Base-by-base conservation (phyloP, 371 early-diverging fungal genomes). In the Apophysomyces ossiformis region DNA sequence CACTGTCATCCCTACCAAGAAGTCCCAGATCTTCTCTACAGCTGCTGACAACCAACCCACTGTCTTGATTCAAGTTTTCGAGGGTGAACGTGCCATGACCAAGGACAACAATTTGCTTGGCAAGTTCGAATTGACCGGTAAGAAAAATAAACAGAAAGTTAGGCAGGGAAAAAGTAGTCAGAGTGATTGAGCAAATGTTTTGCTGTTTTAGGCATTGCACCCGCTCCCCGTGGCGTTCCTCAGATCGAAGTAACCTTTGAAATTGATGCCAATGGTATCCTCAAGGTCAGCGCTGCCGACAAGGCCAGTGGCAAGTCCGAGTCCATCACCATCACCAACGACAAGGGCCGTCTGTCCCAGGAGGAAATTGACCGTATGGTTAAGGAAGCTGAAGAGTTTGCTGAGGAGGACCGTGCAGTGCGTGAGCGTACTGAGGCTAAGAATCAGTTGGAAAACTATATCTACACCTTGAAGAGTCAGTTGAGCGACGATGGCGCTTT, bases 201-300 rank as follows among this genome's bases (percentile, higher is more conserved):
- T 8, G 21, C 21, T 50, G 54, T 21, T 9, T 18, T 50, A 50
- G 54, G 95, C 63, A 96, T 97, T 73, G 93, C 96, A 39, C 96
- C 96, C 47, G 96, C 97, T 57, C 97, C 98, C 44, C 95, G 96
- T 75, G 99, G 99, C 76, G 95, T 95, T 68, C 99, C 99, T 56
- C 97, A 95, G 84, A 97, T 99, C 72, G 97, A 97, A 79, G 99
- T 99, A 67, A 90, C 95, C 70, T 99, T 99, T 77, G 98, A 98
- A 77, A 87, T 97, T 57, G 99, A 98, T 75, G 94, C 95, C 81
- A 96, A 99, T 88, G 96, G 97, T 84, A 98, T 98, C 79, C 87
- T 96, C 78, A 97, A 95, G 86, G 98, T 99, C 69, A 87, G 92
- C 67, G 99, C 99, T 63, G 82, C 89, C 63, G 99, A 99, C 88